Conservation (phyloP, 1,284 basidiomycete genomes). For the Tausonia pullulans region DNA sequence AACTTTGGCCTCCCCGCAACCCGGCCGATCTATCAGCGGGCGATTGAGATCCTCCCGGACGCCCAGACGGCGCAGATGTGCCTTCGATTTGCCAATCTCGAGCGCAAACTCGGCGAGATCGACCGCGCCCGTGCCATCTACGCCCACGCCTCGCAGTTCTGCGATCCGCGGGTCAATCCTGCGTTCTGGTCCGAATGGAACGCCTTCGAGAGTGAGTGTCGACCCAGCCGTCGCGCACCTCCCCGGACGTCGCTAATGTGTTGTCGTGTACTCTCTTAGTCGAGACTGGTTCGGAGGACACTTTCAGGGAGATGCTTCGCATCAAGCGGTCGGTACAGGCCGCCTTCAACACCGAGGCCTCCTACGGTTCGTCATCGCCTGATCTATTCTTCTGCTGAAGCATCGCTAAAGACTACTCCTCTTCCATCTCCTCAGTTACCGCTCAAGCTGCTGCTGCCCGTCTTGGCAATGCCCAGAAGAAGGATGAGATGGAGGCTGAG, state of each 20-base stretch:
- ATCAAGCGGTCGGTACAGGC: constrained; percentile 98
- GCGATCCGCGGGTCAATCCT: constrained; percentile 79
- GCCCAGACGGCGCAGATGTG: constrained; percentile 96
- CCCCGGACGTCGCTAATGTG: not conserved
- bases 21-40: constrained; percentile 90
- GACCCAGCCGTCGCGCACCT: not conserved
- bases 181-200: constrained; percentile 98
- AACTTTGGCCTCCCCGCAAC: constrained; percentile 96
- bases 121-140: constrained; percentile 94
- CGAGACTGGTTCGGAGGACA: constrained; percentile 94
- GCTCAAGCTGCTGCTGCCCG: constrained; percentile 67
- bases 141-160: constrained; percentile 95
- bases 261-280: constrained; percentile 32
- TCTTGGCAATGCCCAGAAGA: constrained; percentile 37
- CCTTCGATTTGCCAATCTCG: constrained; percentile 85
- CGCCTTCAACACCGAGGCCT: constrained; percentile 86
- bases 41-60: constrained; percentile 87
- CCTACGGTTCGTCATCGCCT: constrained; percentile 25
- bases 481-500: constrained; percentile 26
- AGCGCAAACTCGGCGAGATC: constrained; percentile 97
- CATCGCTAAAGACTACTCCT: constrained; percentile 39
- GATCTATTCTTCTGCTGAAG: constrained; percentile 20
- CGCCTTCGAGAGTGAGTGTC: constrained; percentile 60
- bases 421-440: constrained; percentile 43
- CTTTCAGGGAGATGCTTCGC: constrained; percentile 95